phyloP scores from a whole-genome alignment of 306 rosid genomes.

The Medicago ruthenica region DNA sequence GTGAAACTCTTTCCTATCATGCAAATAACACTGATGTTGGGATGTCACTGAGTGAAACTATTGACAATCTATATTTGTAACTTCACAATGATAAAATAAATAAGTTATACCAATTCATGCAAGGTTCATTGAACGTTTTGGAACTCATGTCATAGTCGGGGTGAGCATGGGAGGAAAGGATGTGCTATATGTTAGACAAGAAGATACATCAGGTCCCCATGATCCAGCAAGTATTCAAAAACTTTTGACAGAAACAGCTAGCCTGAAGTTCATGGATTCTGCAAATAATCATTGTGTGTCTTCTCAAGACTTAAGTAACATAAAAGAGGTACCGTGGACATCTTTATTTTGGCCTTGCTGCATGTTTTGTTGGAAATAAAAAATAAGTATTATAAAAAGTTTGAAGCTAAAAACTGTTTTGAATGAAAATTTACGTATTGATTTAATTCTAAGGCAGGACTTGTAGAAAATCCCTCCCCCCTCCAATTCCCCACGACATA shows the following conservation, averaged over 20 bases:
- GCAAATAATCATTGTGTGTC: not conserved
- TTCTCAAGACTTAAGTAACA: not conserved
- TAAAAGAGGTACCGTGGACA: not conserved
- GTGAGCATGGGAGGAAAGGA: constrained; percentile 95
- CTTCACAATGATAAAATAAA: not conserved
- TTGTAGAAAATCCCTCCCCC: too few relatives aligned
- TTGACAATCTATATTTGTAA: not conserved
- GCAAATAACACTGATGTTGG: not conserved
- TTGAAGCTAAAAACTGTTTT: too few relatives aligned
- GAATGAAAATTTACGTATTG: too few relatives aligned
- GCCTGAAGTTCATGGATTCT: constrained; percentile 62
- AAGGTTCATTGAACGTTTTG: constrained; percentile 82
- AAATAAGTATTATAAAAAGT: too few relatives aligned
- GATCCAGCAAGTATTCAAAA: constrained; percentile 70
- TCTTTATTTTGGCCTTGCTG: not conserved
- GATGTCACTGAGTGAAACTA: not conserved
- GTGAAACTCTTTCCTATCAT: not conserved
- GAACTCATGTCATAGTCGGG: constrained; percentile 86
- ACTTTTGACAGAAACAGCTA: constrained; percentile 67
- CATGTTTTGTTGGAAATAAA: not conserved
- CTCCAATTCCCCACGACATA: too few relatives aligned
- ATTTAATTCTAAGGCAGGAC: too few relatives aligned
- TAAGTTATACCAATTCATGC: constrained; percentile 23
- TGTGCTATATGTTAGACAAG: constrained; percentile 80
- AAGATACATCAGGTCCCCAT: constrained; percentile 60